Evolutionary conservation across 306 rosid genomes (phyloP).

Genomic region (Trifolium repens): DNA sequence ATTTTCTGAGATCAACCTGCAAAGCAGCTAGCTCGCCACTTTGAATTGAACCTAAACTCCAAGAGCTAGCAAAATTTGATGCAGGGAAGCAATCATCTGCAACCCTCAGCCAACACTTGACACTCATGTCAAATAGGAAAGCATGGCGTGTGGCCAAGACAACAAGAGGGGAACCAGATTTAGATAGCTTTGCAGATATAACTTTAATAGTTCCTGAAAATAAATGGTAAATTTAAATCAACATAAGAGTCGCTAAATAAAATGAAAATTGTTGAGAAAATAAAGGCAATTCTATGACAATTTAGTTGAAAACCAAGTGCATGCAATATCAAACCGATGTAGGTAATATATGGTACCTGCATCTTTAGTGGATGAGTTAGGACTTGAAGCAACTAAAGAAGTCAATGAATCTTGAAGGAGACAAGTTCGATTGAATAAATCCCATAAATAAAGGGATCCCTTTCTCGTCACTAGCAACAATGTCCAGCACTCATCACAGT

Average conservation of each 20-base stretch:
- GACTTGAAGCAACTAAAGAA: conserved; percentile 68
- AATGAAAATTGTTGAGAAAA: not conserved
- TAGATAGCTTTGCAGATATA: conserved; percentile 80
- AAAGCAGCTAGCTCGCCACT: conserved; percentile 93
- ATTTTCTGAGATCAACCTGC: conserved; percentile 97
- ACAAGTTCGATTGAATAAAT: conserved; percentile 73
- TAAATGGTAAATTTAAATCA: conserved; percentile 31
- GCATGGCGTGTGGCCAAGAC: conserved; percentile 94
- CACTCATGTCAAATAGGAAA: conserved; percentile 84
- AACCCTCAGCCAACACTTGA: conserved; percentile 96
- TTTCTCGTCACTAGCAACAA: conserved; percentile 87
- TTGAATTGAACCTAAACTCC: conserved; percentile 90
- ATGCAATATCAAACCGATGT: conserved; percentile 23
- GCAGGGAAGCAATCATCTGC: conserved; percentile 99
- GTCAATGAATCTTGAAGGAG: conserved; percentile 82
- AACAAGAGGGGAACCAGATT: conserved; percentile 77
- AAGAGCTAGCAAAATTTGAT: conserved; percentile 94
- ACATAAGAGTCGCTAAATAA: conserved; percentile 3
- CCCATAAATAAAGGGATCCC: conserved; percentile 88
- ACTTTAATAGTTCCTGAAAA: conserved; percentile 73
- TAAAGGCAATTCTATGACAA: not conserved
- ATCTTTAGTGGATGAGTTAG: conserved; percentile 64
- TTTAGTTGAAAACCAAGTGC: conserved; percentile 12
- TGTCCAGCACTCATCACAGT: conserved; percentile 91
- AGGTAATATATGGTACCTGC: conserved; percentile 56